Base-by-base conservation (phyloP, 2,329 filamentous ascomycete genomes). In the Pyricularia sp. region DNA sequence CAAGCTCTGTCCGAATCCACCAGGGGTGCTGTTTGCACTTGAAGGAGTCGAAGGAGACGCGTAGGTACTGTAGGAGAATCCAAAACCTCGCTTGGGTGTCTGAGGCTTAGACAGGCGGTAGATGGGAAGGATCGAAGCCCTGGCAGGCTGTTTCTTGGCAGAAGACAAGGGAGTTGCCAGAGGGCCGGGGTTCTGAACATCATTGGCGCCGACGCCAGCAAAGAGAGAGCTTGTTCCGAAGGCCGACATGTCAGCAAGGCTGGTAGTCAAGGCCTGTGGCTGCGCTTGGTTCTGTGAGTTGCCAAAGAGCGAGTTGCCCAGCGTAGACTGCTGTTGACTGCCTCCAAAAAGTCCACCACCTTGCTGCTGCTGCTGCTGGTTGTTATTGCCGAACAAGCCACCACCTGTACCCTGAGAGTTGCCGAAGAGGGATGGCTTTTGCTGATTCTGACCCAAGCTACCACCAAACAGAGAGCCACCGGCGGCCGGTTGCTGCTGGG, bases 41-140 rank as follows among this genome's bases (percentile, higher is more conserved):
- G 90, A 86, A 26, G 86, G 86, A 73, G 88, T 92, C 69, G 84
- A 88, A 6, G 94, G 93, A 1, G 91, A 94, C 64, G 92, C 93
- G 74, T 97, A 97, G 2, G 90, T 93, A 72, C 93, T 97, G 79
- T 97, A 97, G 1, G 91, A 93, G 77, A 97, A 97, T 2, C 94
- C 94, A 76, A 92, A 97, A 5, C 92, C 93, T 69, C 91, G 87
- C 80, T 93, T 94, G 0, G 94, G 93, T 0, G 93, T 97, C 33
- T 89, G 86, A 69, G 94, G 89, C 65, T 93, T 90, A 26, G 91
- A 90, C 72, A 97, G 85, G 80, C 94, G 95, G 82, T 94, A 93
- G 76, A 95, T 89, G 2, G 93, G 93, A 68, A 97, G 80, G 63
- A 94, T 91, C 11, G 92, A 90, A 72, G 87, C 89, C 77, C 93